These are phyloP conservation scores for Tuber brumale DNA, from an alignment of 495 filamentous ascomycete species.

Conservation along the genomic window DNA sequence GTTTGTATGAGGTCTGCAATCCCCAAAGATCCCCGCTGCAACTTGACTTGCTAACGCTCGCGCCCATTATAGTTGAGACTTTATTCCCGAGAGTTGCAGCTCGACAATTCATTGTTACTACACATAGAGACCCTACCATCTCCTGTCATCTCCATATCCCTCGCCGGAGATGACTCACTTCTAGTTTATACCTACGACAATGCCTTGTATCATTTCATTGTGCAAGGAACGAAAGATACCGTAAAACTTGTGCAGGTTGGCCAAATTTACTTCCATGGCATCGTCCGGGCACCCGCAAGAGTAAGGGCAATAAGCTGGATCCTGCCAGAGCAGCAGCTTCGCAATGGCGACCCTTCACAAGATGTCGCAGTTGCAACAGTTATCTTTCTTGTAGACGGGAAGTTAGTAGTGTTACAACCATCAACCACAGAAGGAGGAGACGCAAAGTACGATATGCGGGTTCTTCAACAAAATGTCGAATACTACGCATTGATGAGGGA, in stretches of 20 bases:
- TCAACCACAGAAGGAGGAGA: slow-evolving; percentile 66
- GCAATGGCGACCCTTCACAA: slow-evolving; percentile 87
- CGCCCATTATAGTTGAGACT: slow-evolving; percentile 58
- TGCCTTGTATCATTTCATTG: slow-evolving; percentile 87
- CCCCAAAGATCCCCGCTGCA: neutral
- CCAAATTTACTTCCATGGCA: slow-evolving; percentile 93
- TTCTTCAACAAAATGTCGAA: slow-evolving; percentile 90
- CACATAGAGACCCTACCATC: slow-evolving; percentile 71
- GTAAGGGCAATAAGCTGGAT: slow-evolving; percentile 95
- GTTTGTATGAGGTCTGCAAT: slow-evolving; percentile 62
- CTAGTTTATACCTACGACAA: slow-evolving; percentile 97
- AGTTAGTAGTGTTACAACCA: slow-evolving; percentile 86
- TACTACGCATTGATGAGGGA: slow-evolving; percentile 91
- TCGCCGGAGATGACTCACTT: slow-evolving; percentile 86
- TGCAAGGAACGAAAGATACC: slow-evolving; percentile 59
- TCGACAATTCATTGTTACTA: slow-evolving; percentile 66
- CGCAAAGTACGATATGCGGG: slow-evolving; percentile 95
- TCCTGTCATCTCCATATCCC: slow-evolving; percentile 76
- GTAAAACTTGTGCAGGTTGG: slow-evolving; percentile 84
- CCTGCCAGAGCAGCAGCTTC: slow-evolving; percentile 80
- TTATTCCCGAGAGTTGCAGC: slow-evolving; percentile 75
- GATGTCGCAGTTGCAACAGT: slow-evolving; percentile 94
- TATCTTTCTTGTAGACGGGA: slow-evolving; percentile 90
- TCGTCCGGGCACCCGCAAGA: slow-evolving; percentile 84
- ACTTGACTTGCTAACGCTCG: neutral